Evolutionary conservation across 257 asterid genomes (phyloP).

Genomic region (Linaria vulgaris): DNA sequence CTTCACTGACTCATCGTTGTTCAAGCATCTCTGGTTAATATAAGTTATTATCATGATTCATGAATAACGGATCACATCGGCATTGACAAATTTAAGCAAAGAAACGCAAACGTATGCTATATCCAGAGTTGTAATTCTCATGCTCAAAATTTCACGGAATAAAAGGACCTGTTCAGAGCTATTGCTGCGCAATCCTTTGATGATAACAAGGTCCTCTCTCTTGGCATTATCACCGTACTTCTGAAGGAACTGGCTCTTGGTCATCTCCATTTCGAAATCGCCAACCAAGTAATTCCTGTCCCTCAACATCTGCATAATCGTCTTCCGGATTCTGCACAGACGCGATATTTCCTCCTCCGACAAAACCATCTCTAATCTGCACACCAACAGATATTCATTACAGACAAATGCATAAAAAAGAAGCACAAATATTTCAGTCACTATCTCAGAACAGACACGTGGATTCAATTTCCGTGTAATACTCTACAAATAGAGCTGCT

Average conservation of each 20-base stretch:
- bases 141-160: neutral
- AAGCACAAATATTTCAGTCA: constrained; percentile 13
- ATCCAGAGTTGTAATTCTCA: neutral
- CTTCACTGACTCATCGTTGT: neutral
- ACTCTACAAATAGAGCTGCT: neutral
- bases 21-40: constrained; percentile 4
- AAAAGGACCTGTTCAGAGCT: constrained; percentile 55
- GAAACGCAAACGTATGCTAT: neutral
- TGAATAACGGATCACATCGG: constrained; percentile 11
- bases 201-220: constrained; percentile 67
- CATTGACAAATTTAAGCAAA: constrained; percentile 11
- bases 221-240: constrained; percentile 73
- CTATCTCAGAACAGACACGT: neutral
- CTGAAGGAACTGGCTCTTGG: constrained; percentile 40
- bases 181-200: constrained; percentile 46
- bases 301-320: constrained; percentile 50
- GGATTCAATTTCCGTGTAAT: neutral
- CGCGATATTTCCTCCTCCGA: constrained; percentile 46
- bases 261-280: constrained; percentile 46
- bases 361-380: constrained; percentile 43
- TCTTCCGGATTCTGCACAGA: constrained; percentile 40
- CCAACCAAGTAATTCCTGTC: constrained; percentile 48
- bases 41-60: neutral
- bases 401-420: neutral
- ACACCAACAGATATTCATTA: neutral